Conservation (phyloP, 2,329 filamentous ascomycete species). For the Clonostachys chloroleuca region DNA sequence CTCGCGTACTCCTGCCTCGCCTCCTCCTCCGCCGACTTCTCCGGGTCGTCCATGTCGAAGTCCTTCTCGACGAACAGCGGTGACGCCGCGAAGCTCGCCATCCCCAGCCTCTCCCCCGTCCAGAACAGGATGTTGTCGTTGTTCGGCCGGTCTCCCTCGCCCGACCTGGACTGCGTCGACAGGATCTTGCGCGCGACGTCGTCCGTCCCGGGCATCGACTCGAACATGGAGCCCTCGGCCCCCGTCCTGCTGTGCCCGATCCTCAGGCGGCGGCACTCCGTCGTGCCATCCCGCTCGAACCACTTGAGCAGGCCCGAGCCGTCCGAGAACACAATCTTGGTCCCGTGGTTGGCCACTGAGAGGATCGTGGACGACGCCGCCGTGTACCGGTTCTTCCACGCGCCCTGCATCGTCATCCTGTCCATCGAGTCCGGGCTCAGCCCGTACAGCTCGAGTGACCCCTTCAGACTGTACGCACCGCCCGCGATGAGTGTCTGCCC, state of each 20-base stretch:
- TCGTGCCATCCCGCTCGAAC: constrained; percentile 80
- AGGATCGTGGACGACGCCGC: constrained; percentile 77
- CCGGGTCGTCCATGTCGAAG: constrained; percentile 44
- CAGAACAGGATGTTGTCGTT: constrained; percentile 74
- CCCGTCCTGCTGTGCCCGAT: constrained; percentile 50
- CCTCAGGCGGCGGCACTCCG: constrained; percentile 48
- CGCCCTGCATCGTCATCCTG: constrained; percentile 74
- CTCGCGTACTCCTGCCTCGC: constrained; percentile 60
- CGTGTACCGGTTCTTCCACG: constrained; percentile 82
- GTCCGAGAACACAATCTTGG: constrained; percentile 77
- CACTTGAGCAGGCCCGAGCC: constrained; percentile 82
- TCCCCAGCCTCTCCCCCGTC: constrained; percentile 81
- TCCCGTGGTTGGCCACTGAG: constrained; percentile 77
- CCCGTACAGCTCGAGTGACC: constrained; percentile 83
- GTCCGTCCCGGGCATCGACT: constrained; percentile 47
- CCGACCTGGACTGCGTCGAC: constrained; percentile 43
- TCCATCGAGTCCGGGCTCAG: constrained; percentile 64
- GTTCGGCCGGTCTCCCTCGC: constrained; percentile 23
- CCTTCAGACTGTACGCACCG: constrained; percentile 88
- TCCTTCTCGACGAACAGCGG: constrained; percentile 43
- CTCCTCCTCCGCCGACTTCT: constrained; percentile 39
- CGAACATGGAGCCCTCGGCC: constrained; percentile 44
- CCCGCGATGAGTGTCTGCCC: constrained; percentile 73
- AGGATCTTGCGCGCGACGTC: constrained; percentile 81
- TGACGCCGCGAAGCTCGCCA: constrained; percentile 58